phyloP scores from a whole-genome alignment of 2,329 filamentous ascomycete genomes.

The Blastomyces emzantsi region DNA sequence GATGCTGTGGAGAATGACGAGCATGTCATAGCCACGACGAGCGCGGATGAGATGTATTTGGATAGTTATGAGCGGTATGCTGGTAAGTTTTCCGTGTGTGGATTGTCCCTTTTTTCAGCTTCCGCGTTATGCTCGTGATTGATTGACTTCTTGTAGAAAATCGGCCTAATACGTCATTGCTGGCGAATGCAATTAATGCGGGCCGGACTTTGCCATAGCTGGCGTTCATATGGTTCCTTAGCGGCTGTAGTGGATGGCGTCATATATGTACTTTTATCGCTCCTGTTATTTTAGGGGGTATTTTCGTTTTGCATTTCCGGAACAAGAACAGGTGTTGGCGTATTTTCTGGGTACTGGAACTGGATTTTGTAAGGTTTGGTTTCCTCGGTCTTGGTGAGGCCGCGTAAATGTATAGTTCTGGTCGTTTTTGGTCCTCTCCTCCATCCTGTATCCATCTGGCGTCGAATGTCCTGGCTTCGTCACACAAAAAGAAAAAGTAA shows the following conservation, averaged over 20 bases:
- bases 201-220: slow-evolving; percentile 44
- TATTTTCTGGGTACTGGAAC: neutral
- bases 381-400: neutral
- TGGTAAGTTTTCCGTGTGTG: slow-evolving; percentile 33
- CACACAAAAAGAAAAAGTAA: neutral
- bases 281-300: neutral
- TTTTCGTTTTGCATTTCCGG: neutral
- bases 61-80: slow-evolving; percentile 58
- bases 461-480: neutral
- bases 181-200: slow-evolving; percentile 52
- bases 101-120: neutral
- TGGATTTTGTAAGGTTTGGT: neutral
- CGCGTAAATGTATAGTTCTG: neutral
- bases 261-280: neutral
- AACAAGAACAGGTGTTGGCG: neutral
- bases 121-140: neutral
- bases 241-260: neutral
- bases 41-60: slow-evolving; percentile 55
- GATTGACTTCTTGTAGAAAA: slow-evolving; percentile 39
- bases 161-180: slow-evolving; percentile 48
- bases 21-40: slow-evolving; percentile 58
- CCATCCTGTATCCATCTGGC: neutral
- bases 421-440: neutral
- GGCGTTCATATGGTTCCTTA: neutral
- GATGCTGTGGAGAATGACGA: slow-evolving; percentile 57